These are phyloP conservation scores for Erysiphe neolycopersici DNA, from an alignment of 2,329 filamentous ascomycete species.

Conservation along the genomic window DNA sequence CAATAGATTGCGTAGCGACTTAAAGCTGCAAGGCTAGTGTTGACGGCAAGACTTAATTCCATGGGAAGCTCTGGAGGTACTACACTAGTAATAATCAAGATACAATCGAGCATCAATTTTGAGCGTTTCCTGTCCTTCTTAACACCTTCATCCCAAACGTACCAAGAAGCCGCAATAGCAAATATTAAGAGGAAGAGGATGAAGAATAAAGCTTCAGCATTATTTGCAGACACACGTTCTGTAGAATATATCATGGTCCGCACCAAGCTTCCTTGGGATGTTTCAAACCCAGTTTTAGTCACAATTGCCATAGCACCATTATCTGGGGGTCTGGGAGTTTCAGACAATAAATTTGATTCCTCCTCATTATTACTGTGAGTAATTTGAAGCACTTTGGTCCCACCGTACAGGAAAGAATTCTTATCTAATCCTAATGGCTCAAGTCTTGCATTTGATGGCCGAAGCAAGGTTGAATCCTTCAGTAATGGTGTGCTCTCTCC, in stretches of 20 bases:
- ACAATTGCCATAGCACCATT: constrained; percentile 85
- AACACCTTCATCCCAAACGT: constrained; percentile 95
- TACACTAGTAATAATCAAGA: constrained; percentile 92
- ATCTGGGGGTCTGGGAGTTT: constrained; percentile 65
- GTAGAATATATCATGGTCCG: constrained; percentile 99
- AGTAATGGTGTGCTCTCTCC: constrained; percentile 91
- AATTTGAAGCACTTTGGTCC: constrained; percentile 89
- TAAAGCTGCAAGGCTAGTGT: constrained; percentile 82
- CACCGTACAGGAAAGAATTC: constrained; percentile 86
- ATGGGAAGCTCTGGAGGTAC: constrained; percentile 96
- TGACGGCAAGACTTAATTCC: constrained; percentile 92
- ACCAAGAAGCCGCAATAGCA: constrained; percentile 92
- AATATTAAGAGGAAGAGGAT: constrained; percentile 93
- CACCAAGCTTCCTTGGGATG: constrained; percentile 88
- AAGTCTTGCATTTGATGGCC: constrained; percentile 52
- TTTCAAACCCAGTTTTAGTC: constrained; percentile 95
- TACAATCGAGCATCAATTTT: constrained; percentile 86
- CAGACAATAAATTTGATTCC: constrained; percentile 44
- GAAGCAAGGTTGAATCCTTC: constrained; percentile 84
- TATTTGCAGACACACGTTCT: constrained; percentile 95
- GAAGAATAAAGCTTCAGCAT: constrained; percentile 85
- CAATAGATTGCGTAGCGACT: constrained; percentile 96
- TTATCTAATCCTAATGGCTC: constrained; percentile 88
- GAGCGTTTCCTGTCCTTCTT: constrained; percentile 84
- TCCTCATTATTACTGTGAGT: constrained; percentile 64